Base-by-base conservation (phyloP, 1,284 basidiomycete genomes). In the Irpex lacteus region DNA sequence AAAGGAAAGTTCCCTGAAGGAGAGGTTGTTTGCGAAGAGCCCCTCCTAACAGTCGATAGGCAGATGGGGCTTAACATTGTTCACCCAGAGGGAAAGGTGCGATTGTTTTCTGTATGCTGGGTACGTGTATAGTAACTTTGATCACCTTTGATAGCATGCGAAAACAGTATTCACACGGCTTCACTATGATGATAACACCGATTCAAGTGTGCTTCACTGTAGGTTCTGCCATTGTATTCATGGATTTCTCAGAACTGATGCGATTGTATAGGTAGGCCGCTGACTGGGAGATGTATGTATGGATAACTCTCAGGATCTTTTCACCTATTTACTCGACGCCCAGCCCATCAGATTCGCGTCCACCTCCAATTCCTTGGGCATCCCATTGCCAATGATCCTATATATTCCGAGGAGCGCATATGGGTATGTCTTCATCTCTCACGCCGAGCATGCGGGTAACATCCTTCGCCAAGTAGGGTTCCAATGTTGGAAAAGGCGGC, bases 61-160 rank as follows among this genome's bases (percentile, higher is more conserved):
- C 96, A 98, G 74, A 96, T 96, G 89, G 96, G 96, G 3, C 77
- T 98, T 57, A 98, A 97, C 69, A 92, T 98, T 59, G 94, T 98
- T 26, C 94, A 97, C 73, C 94, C 95, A 0, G 89, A 96, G 68
- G 96, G 96, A 59, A 95, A 97, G 83, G 94, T 93, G 70, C 54
- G 79, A 70, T 47, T 50, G 11, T 63, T 59, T 53, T 40, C 37
- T 64, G 32, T 60, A 63, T 19, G 62, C 63, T 18, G 13, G 54
- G 60, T 32, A 59, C 56, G 40, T 13, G 11, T 26, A n/a, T 13
- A 38, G 13, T 9, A 9, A 34, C 36, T 49, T 34, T 2, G 19
- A 52, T n/a, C 8, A 19, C 18, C 11, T 44, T 44, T 44, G 40
- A 40, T 66, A 96, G 93, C 85, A 85, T 15, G 94, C 96, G 5